Conservation (phyloP, 2,329 filamentous ascomycete genomes). For the Trichocomaceae sp. region DNA sequence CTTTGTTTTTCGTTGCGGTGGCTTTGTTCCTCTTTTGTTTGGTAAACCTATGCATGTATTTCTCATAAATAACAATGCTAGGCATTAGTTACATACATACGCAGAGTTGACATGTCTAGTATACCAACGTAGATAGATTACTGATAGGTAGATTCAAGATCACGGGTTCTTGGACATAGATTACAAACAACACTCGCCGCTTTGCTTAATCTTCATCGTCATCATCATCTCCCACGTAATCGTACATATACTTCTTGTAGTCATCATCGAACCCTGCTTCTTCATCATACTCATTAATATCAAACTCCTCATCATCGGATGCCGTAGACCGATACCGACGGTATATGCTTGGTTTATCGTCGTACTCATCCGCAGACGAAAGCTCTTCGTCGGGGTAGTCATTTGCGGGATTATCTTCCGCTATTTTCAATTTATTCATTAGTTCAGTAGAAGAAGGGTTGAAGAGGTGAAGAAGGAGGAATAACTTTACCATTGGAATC, state of each 20-base stretch:
- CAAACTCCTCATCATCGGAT: conserved; percentile 43
- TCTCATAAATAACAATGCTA: no score
- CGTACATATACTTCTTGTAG: conserved; percentile 26
- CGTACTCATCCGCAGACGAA: conserved; percentile 42
- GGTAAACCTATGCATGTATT: neutral
- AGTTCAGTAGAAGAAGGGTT: neutral
- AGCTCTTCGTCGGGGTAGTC: conserved; percentile 48
- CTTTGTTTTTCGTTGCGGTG: neutral
- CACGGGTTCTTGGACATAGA: no score
- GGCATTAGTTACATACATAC: neutral
- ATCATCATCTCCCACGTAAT: conserved; percentile 14
- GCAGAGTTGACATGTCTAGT: neutral
- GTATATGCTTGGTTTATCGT: conserved; percentile 33
- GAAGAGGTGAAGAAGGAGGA: neutral
- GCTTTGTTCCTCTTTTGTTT: neutral
- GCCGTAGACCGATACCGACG: conserved; percentile 33
- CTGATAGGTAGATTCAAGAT: neutral
- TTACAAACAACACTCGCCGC: no score
- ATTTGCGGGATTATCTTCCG: conserved; percentile 46
- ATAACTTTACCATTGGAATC: conserved; percentile 52
- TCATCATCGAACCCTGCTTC: conserved; percentile 19
- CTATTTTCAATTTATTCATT: conserved; percentile 21
- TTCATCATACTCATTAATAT: conserved; percentile 31
- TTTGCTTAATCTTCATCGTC: neutral
- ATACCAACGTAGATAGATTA: neutral